Base-by-base conservation (phyloP, 2,329 filamentous ascomycete species). In the Corynespora cassiicola region DNA sequence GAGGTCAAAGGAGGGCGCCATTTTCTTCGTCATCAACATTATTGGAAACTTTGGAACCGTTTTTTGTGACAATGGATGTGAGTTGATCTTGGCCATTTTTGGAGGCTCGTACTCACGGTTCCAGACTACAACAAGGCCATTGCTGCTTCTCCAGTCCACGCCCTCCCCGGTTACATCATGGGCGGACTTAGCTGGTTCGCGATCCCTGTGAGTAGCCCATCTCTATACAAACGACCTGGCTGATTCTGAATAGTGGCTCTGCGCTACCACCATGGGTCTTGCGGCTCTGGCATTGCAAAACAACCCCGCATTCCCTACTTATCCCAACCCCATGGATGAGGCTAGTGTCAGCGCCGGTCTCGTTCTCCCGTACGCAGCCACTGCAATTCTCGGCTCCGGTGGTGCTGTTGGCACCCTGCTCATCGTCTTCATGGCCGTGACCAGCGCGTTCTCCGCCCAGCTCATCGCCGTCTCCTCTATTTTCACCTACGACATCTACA, bases 11-110 rank as follows among this genome's bases (percentile, higher is more conserved):
- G 85, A 92, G 52, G 90, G 90, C 3, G 87, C 81, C 22, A 88
- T 94, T 34, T 95, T 95, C 75, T 95, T 95, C 65, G 84, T 95
- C 17, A 95, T 95, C 70, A 95, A 95, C 69, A 85, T 88, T 24
- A 85, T 91, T 29, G 88, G 88, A 21, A 91, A 90, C 69, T 94
- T 91, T 39, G 86, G 75, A 2, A 90, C 87, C 1, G 88, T 94
- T 3, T 95, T 95, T 72, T 76, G 90, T 33, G 90, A 95, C 59
- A 91, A 92, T 46, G 85, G 70, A 42, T 95, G 94, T 72, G 24
- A 89, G 71, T 92, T 94, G n/a, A n/a, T n/a, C n/a, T n/a, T n/a
- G n/a, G n/a, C 42, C 40, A 11, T 15, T 27, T 37, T 19, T 14
- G 8, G 14, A 23, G 12, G 16, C n/a, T n/a, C 8, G 23, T 12